Evolutionary conservation across 2,329 filamentous ascomycete species (phyloP).

Genomic region (Trichoderma sp.): DNA sequence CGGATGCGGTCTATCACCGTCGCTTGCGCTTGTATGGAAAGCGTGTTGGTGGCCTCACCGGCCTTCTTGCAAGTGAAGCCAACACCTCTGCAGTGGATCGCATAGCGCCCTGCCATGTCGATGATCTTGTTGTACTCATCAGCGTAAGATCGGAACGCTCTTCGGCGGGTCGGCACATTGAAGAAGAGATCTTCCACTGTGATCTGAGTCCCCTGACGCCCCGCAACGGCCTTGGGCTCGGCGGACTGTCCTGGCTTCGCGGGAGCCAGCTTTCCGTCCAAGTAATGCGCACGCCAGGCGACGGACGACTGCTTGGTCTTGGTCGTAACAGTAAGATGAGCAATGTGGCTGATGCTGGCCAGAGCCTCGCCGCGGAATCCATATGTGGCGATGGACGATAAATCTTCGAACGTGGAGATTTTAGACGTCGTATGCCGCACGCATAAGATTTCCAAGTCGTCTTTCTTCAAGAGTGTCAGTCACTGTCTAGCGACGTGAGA

Average conservation of each 20-base stretch:
- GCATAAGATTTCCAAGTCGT: conserved; percentile 88
- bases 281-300: conserved; percentile 88
- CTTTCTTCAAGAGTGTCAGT: conserved; percentile 60
- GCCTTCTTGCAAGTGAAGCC: conserved; percentile 97
- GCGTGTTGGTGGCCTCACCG: conserved; percentile 79
- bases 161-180: conserved; percentile 85
- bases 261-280: conserved; percentile 77
- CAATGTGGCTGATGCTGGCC: conserved; percentile 97
- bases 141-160: conserved; percentile 85
- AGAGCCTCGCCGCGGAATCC: conserved; percentile 97
- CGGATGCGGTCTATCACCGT: conserved; percentile 81
- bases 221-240: conserved; percentile 85
- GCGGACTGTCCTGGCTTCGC: conserved; percentile 84
- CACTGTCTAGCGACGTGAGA: not conserved
- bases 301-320: conserved; percentile 85
- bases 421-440: conserved; percentile 98
- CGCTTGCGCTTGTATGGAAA: conserved; percentile 76
- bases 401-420: conserved; percentile 87
- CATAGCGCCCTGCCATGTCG: conserved; percentile 90
- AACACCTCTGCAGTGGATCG: conserved; percentile 87
- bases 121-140: conserved; percentile 99
- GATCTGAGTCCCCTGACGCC: conserved; percentile 88
- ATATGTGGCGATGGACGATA: conserved; percentile 88
- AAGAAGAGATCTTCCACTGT: conserved; percentile 97
- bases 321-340: conserved; percentile 92